Percentiles rank a stretch among this genome's conserved stretches.
Evolutionary conservation across 345 rosid species (phyloP).

Genomic region (Brassica cretica): DNA sequence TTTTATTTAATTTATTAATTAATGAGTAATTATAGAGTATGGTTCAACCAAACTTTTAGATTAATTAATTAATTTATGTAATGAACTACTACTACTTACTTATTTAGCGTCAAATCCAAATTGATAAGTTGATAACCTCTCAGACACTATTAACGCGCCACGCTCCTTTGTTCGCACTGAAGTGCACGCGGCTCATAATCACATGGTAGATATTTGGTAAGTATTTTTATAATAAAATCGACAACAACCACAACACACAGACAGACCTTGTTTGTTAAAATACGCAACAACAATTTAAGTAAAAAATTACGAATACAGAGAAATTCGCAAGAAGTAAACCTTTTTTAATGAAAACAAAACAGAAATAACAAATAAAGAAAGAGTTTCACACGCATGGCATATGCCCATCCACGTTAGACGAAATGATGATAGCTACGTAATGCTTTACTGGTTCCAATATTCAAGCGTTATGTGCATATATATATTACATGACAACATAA

Average conservation of each 20-base stretch:
- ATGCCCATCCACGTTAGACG: too few species aligned
- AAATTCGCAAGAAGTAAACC: not conserved
- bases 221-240: too few species aligned
- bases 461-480: not conserved
- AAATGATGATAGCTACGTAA: not conserved
- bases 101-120: too few species aligned
- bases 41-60: constrained; percentile 30
- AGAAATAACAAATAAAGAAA: not conserved
- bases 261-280: not conserved
- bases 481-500: not conserved
- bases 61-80: not conserved
- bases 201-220: too few species aligned
- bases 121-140: too few species aligned
- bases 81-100: too few species aligned
- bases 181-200: too few species aligned
- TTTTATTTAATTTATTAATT: not conserved
- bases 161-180: too few species aligned
- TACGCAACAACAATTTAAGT: not conserved
- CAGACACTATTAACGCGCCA: too few species aligned
- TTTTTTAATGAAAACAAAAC: not conserved
- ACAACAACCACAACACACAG: too few species aligned
- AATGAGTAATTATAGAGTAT: not conserved
- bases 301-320: not conserved
- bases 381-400: too few species aligned
- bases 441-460: not conserved